Evolutionary conservation across 2,329 filamentous ascomycete genomes (phyloP).

Genomic region (Cercospora sp.): DNA sequence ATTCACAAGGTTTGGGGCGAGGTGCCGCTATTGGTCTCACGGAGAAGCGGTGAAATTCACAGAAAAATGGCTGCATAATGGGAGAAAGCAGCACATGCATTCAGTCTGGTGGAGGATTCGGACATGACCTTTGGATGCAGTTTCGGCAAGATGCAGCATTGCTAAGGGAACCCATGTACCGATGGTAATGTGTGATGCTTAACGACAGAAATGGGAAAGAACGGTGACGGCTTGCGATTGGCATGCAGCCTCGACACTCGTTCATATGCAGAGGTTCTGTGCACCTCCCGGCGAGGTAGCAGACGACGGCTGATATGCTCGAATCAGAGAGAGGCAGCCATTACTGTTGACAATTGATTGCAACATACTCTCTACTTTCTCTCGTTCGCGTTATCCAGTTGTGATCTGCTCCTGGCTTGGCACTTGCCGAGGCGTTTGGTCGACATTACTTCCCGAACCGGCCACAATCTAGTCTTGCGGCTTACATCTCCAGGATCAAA

Average conservation of each 20-base stretch:
- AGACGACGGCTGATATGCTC: neutral
- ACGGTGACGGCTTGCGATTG: conserved; percentile 4
- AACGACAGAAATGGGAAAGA: conserved; percentile 15
- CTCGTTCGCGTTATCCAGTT: neutral
- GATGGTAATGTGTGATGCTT: conserved; percentile 31
- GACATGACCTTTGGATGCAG: conserved; percentile 11
- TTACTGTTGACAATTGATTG: neutral
- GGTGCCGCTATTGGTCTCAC: neutral
- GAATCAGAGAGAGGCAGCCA: neutral
- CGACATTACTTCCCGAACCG: neutral
- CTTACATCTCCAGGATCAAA: neutral
- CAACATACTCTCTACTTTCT: neutral
- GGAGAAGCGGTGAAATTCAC: neutral
- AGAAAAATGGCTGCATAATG: conserved; percentile 3
- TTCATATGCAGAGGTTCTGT: neutral
- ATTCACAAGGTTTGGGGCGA: neutral
- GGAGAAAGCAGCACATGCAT: conserved; percentile 1
- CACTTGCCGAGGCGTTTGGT: neutral
- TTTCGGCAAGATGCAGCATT: conserved; percentile 6
- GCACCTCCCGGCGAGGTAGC: conserved; percentile 1
- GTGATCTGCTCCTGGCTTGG: neutral
- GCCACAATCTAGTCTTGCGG: neutral
- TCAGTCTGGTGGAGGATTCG: neutral
- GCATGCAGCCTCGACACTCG: conserved; percentile 13
- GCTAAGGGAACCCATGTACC: conserved; percentile 2